phyloP scores from a whole-genome alignment of 345 rosid species.

The Corchorus olitorius region DNA sequence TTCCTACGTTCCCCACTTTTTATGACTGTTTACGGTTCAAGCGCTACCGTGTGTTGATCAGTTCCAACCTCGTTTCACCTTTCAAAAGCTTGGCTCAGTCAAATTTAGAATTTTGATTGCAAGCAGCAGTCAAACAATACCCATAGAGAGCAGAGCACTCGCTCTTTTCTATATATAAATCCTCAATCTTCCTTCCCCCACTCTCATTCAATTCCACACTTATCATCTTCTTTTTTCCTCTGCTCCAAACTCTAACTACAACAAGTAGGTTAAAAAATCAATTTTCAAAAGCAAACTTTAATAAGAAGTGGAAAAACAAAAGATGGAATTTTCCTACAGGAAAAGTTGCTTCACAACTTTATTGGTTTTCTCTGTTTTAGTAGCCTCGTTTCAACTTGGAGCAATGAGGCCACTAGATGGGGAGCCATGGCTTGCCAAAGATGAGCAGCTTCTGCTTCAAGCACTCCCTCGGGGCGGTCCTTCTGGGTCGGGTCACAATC shows the following conservation, averaged over 20 bases:
- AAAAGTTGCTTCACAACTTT: background rate
- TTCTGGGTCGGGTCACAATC: constrained; percentile 18
- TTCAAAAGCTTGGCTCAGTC: constrained; percentile 23
- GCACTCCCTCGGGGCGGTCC: constrained; percentile 26
- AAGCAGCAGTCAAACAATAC: constrained; percentile 8
- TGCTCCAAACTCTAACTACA: background rate
- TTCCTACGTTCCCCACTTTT: background rate
- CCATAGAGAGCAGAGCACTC: background rate
- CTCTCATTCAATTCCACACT: background rate
- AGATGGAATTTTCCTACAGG: background rate
- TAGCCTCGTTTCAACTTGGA: constrained; percentile 17
- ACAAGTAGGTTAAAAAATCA: background rate
- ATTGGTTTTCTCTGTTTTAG: constrained; percentile 4
- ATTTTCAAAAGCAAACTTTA: too few species aligned
- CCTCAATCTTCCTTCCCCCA: background rate
- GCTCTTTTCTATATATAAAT: background rate
- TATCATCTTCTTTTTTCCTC: background rate
- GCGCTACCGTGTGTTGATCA: constrained; percentile 30
- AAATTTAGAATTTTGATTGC: background rate
- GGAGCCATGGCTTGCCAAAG: constrained; percentile 4
- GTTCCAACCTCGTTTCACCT: constrained; percentile 25
- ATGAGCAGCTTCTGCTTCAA: constrained; percentile 16
- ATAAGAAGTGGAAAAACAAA: background rate
- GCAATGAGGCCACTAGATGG: constrained; percentile 26
- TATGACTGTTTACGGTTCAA: background rate